Conservation (phyloP, 805 yeast species). For the Saccharomycopsis fodiens region DNA sequence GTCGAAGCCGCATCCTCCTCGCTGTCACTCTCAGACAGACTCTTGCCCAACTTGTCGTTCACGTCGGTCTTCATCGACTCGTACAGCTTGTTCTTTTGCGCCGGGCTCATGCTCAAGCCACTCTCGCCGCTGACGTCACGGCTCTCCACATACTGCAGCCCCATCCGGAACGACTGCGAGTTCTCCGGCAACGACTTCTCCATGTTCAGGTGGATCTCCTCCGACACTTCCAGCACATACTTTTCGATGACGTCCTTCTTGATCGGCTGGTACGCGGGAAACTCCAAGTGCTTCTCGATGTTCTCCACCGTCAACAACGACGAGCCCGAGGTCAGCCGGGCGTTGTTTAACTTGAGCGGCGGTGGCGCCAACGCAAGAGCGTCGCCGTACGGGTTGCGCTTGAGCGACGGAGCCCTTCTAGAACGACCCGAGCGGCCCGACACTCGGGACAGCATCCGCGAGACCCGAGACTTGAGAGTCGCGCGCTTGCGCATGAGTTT, state of each 20-base stretch:
- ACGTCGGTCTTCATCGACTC: constrained; percentile 4
- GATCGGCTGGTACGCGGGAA: constrained; percentile 14
- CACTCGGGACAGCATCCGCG: background rate
- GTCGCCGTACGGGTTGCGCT: background rate
- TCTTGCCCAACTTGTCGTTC: constrained; percentile 1
- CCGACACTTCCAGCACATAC: constrained; percentile 12
- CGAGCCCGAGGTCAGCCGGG: constrained; percentile 1
- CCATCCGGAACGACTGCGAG: background rate
- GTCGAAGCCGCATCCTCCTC: background rate
- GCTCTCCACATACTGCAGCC: background rate
- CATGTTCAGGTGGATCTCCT: constrained; percentile 8
- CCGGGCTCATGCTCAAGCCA: background rate
- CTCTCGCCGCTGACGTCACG: background rate
- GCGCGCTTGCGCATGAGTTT: background rate
- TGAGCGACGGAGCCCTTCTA: background rate
- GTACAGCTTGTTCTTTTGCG: background rate
- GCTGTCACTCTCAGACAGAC: background rate
- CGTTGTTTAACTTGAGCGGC: background rate
- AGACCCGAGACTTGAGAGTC: constrained; percentile 1
- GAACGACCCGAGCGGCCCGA: background rate
- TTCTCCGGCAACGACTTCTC: background rate
- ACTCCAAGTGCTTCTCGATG: constrained; percentile 8
- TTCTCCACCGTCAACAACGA: constrained; percentile 13
- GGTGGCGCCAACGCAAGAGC: constrained; percentile 10
- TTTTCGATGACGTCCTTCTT: constrained; percentile 14